Evolutionary conservation across 2,329 filamentous ascomycete genomes (phyloP).

Genomic region (Pyricularia pennisetigena): DNA sequence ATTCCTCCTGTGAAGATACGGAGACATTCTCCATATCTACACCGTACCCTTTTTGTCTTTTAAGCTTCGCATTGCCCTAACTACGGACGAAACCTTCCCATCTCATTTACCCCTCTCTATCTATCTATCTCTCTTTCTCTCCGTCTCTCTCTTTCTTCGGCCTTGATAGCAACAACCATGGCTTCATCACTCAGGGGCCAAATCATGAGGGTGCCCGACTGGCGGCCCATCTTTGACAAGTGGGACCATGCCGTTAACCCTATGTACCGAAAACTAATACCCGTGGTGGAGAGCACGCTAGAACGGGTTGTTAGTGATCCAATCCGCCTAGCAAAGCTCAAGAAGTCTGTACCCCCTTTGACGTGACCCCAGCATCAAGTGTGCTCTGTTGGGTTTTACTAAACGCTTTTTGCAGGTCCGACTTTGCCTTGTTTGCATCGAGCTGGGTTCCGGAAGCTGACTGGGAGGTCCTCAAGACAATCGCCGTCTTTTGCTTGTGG

Average conservation of each 20-base stretch:
- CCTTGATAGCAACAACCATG: slow-evolving; percentile 74
- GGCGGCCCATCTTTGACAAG: slow-evolving; percentile 3
- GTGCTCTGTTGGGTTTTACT: background rate
- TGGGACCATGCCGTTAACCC: slow-evolving; percentile 2
- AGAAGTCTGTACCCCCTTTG: background rate
- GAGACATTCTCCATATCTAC: background rate
- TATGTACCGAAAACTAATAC: slow-evolving; percentile 2
- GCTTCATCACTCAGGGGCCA: slow-evolving; percentile 29
- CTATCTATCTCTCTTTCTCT: slow-evolving; percentile 24
- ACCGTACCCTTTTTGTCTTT: background rate
- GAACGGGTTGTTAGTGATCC: slow-evolving; percentile 3
- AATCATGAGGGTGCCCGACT: slow-evolving; percentile 2
- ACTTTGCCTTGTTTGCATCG: slow-evolving; percentile 5
- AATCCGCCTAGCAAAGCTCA: background rate
- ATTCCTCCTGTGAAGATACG: background rate
- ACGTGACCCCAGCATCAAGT: background rate
- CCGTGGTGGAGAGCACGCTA: slow-evolving; percentile 2
- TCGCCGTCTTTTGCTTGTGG: slow-evolving; percentile 5
- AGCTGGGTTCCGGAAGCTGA: slow-evolving; percentile 5
- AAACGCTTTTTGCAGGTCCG: background rate
- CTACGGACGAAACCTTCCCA: slow-evolving; percentile 66
- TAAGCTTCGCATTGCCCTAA: background rate
- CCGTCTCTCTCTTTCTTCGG: slow-evolving; percentile 57
- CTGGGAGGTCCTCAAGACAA: slow-evolving; percentile 4
- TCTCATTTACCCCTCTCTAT: slow-evolving; percentile 69